These are phyloP conservation scores for Scutellaria barbata DNA, from an alignment of 257 asterid genomes.

Conservation along the genomic window DNA sequence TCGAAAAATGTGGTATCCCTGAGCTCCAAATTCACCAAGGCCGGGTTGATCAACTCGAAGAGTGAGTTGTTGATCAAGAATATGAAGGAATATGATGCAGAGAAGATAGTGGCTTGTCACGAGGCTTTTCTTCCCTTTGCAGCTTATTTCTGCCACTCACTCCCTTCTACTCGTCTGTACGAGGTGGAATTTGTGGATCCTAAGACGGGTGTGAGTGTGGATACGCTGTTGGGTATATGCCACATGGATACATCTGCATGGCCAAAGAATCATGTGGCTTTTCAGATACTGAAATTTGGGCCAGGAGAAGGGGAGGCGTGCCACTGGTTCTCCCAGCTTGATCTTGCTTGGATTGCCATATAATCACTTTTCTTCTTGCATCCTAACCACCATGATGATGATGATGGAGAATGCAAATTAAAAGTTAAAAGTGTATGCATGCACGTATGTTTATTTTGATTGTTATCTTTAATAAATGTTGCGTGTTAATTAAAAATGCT, in stretches of 20 bases:
- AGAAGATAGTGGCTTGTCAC: conserved; percentile 47
- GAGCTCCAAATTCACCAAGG: conserved; percentile 28
- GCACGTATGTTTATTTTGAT: too few relatives aligned
- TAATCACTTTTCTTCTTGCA: too few relatives aligned
- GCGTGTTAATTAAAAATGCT: too few relatives aligned
- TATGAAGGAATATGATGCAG: conserved; percentile 17
- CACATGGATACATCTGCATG: conserved; percentile 47
- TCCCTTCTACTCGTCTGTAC: conserved; percentile 42
- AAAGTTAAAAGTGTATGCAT: too few relatives aligned
- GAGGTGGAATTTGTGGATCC: conserved; percentile 41
- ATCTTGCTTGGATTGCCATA: conserved; percentile 39
- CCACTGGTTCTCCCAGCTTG: conserved; percentile 40
- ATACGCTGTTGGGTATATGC: conserved; percentile 34
- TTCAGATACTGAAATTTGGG: conserved; percentile 31
- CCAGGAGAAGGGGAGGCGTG: conserved; percentile 48
- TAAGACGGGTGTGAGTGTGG: not conserved
- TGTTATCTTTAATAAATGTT: too few relatives aligned
- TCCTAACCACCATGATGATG: too few relatives aligned
- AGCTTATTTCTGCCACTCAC: conserved; percentile 47
- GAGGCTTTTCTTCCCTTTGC: conserved; percentile 53
- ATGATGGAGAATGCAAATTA: too few relatives aligned
- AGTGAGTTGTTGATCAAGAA: conserved; percentile 17
- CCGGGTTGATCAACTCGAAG: conserved; percentile 22
- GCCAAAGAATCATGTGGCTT: conserved; percentile 42
- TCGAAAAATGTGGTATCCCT: conserved; percentile 30